Conservation (phyloP, 129 eudicot species). For the Lactuca sativa region DNA sequence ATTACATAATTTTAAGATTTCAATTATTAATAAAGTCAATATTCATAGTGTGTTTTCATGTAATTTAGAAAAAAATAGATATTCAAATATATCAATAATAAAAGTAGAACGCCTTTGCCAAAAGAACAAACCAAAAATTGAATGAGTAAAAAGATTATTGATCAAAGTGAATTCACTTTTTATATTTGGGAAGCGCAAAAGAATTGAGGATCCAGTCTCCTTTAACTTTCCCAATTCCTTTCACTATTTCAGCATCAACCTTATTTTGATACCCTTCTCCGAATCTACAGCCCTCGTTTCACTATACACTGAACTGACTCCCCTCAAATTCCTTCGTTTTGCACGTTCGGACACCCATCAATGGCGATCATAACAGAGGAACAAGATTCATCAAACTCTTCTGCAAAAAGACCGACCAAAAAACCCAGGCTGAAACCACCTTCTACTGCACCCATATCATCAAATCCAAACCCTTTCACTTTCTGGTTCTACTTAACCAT, state of each 20-base stretch:
- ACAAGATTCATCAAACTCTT: slow-evolving; percentile 37
- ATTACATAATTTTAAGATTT: too few species aligned
- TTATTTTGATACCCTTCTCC: too few species aligned
- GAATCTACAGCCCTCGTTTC: background rate
- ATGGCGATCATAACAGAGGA: slow-evolving; percentile 67
- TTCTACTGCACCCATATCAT: background rate
- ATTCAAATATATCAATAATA: too few species aligned
- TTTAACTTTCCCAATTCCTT: slow-evolving; percentile 1
- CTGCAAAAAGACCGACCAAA: slow-evolving; percentile 9
- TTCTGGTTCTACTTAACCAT: slow-evolving; percentile 90
- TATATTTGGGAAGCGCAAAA: background rate
- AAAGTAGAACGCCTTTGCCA: too few species aligned
- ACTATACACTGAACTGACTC: background rate
- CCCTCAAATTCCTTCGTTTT: slow-evolving; percentile 5
- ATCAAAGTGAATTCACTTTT: background rate
- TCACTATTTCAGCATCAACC: too few species aligned
- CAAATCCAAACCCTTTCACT: slow-evolving; percentile 60
- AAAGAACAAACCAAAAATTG: too few species aligned
- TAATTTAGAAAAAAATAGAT: too few species aligned
- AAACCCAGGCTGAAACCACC: slow-evolving; percentile 23
- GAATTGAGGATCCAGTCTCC: background rate
- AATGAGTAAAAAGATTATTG: too few species aligned
- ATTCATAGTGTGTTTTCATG: too few species aligned
- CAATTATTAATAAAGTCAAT: too few species aligned
- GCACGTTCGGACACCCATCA: slow-evolving; percentile 19